These are phyloP conservation scores for Blastobotrys peoriensis DNA, from an alignment of 805 yeast genomes.

Conservation along the genomic window DNA sequence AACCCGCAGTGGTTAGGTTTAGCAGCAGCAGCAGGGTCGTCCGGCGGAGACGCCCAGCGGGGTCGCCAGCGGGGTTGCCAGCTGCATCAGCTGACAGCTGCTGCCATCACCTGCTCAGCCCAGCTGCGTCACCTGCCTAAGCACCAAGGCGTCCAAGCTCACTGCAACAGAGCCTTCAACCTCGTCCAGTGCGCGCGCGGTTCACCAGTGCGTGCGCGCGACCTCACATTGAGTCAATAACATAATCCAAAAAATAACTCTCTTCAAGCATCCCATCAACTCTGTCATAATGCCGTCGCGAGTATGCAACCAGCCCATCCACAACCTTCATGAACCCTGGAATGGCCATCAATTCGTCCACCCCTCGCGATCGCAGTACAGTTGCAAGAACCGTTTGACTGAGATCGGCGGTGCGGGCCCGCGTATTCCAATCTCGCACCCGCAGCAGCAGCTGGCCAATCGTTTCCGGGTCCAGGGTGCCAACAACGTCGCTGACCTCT, in stretches of 20 bases:
- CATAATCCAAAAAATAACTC: constrained; percentile 79
- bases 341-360: constrained; percentile 54
- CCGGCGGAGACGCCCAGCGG: too few species aligned
- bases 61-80: too few species aligned
- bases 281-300: constrained; percentile 75
- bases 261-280: constrained; percentile 77
- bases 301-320: constrained; percentile 80
- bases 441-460: constrained; percentile 59
- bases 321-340: constrained; percentile 62
- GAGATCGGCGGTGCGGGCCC: constrained; percentile 68
- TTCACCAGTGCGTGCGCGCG: too few species aligned
- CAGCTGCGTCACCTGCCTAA: too few species aligned
- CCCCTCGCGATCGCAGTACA: constrained; percentile 48
- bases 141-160: too few species aligned
- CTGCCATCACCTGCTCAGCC: too few species aligned
- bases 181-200: too few species aligned
- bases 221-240: too few species aligned
- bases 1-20: too few species aligned
- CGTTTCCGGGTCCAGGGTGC: constrained; percentile 52
- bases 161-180: constrained; percentile 30
- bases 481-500: constrained; percentile 46
- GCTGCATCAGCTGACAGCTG: too few species aligned
- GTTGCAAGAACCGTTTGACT: constrained; percentile 74
- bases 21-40: too few species aligned
- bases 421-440: constrained; percentile 92